These are phyloP conservation scores for Wickerhamomyces silvicola DNA, from an alignment of 805 yeast species.

Conservation along the genomic window DNA sequence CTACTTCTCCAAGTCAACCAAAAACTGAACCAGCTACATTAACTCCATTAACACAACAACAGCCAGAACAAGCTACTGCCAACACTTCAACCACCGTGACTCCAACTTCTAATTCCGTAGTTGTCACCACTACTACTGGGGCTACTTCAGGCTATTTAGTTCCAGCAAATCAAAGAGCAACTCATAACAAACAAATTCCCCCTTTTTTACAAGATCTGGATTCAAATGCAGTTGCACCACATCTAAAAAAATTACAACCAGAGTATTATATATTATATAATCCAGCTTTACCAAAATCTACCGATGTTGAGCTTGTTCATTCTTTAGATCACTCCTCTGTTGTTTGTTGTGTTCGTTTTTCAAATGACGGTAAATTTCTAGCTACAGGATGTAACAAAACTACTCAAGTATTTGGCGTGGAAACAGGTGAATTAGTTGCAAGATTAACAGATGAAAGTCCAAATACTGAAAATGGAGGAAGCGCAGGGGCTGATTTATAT, in stretches of 20 bases:
- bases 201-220: conserved; percentile 79
- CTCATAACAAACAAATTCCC: conserved; percentile 69
- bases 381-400: conserved; percentile 97
- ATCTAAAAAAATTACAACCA: conserved; percentile 71
- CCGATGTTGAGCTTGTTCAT: conserved; percentile 85
- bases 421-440: conserved; percentile 85
- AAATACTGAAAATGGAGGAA: conserved; percentile 33
- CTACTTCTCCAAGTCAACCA: conserved; percentile 27
- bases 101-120: conserved; percentile 1
- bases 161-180: conserved; percentile 32
- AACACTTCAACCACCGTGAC: background rate
- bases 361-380: conserved; percentile 82
- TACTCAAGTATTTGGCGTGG: conserved; percentile 90
- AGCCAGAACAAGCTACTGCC: conserved; percentile 11
- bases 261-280: conserved; percentile 89
- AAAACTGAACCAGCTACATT: conserved; percentile 19
- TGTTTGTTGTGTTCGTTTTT: conserved; percentile 93
- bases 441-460: conserved; percentile 75
- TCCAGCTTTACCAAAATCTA: conserved; percentile 68
- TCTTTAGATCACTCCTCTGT: conserved; percentile 90
- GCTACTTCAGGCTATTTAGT: conserved; percentile 27
- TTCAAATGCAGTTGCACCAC: conserved; percentile 66
- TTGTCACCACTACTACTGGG: conserved; percentile 8
- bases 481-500: conserved; percentile 69
- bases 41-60: conserved; percentile 16